Percentiles rank a stretch among this genome's conserved stretches.
Conservation (phyloP, 2,329 filamentous ascomycete species). For the Fusarium sp. region DNA sequence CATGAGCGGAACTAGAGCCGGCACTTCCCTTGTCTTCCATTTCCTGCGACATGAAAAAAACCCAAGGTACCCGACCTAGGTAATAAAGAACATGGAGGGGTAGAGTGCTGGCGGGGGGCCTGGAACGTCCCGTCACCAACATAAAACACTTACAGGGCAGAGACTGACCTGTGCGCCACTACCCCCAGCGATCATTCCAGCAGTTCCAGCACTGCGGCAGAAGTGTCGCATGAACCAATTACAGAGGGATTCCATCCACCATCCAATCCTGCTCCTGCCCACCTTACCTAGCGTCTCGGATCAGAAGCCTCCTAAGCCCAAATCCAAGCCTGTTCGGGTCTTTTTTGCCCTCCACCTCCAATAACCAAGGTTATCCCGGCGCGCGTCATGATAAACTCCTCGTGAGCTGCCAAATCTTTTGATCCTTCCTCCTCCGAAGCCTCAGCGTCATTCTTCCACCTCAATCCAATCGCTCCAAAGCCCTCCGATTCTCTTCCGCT, state of each 20-base stretch:
- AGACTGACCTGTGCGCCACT: slow-evolving; percentile 19
- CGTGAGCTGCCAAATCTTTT: slow-evolving; percentile 45
- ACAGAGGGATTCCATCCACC: slow-evolving; percentile 23
- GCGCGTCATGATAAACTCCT: slow-evolving; percentile 50
- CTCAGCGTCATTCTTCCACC: slow-evolving; percentile 23
- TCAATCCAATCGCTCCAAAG: slow-evolving; percentile 38
- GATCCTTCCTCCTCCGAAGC: slow-evolving; percentile 30
- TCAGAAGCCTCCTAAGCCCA: slow-evolving; percentile 34
- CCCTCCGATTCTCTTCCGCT: slow-evolving; percentile 35
- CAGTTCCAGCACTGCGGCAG: slow-evolving; percentile 27
- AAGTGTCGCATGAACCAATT: slow-evolving; percentile 41
- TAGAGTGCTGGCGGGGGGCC: background rate
- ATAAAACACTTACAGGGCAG: slow-evolving; percentile 24
- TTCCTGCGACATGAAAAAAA: slow-evolving; percentile 8
- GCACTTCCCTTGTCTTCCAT: slow-evolving; percentile 32
- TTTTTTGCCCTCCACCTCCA: slow-evolving; percentile 33
- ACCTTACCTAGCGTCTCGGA: slow-evolving; percentile 46
- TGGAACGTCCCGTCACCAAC: slow-evolving; percentile 35
- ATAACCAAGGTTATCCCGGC: slow-evolving; percentile 48
- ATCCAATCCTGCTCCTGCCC: slow-evolving; percentile 21
- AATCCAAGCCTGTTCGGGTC: slow-evolving; percentile 28
- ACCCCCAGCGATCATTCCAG: slow-evolving; percentile 30
- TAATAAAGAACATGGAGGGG: slow-evolving; percentile 31
- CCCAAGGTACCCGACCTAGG: too few species aligned
- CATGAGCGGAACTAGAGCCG: slow-evolving; percentile 22